These are phyloP conservation scores for Jaminaea rosea DNA, from an alignment of 1,284 basidiomycete species.

Conservation along the genomic window DNA sequence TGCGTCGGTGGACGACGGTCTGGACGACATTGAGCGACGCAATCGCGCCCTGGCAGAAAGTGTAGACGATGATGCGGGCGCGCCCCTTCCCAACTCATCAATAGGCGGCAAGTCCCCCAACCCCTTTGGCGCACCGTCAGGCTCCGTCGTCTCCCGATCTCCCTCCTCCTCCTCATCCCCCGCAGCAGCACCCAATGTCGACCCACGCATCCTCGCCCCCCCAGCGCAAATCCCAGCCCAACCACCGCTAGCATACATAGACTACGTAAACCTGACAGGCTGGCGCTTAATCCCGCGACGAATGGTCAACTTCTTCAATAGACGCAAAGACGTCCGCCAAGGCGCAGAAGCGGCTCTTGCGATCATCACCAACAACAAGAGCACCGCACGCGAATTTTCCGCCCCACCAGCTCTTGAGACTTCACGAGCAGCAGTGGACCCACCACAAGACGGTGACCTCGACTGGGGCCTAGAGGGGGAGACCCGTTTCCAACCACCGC, in stretches of 20 bases:
- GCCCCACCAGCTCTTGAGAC: slow-evolving; percentile 2
- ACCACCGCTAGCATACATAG: slow-evolving; percentile 74
- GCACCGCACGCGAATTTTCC: slow-evolving; percentile 57
- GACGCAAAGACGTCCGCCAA: slow-evolving; percentile 64
- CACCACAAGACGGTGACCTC: slow-evolving; percentile 54
- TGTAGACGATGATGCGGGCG: background rate
- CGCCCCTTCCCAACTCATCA: background rate
- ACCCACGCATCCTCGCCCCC: slow-evolving; percentile 48
- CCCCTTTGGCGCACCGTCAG: background rate
- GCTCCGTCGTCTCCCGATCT: background rate
- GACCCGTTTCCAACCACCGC: slow-evolving; percentile 61
- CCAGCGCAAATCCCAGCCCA: slow-evolving; percentile 63
- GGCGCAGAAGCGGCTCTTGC: slow-evolving; percentile 75
- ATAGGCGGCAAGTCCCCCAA: slow-evolving; percentile 14
- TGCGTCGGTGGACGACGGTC: background rate
- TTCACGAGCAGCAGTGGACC: slow-evolving; percentile 1
- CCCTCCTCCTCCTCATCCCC: background rate
- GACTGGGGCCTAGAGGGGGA: slow-evolving; percentile 67
- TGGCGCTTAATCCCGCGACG: slow-evolving; percentile 78
- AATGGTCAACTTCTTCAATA: slow-evolving; percentile 86
- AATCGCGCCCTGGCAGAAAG: slow-evolving; percentile 1
- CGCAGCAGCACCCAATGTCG: slow-evolving; percentile 15
- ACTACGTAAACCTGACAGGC: slow-evolving; percentile 78
- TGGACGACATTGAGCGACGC: background rate
- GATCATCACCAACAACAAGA: slow-evolving; percentile 56